Conservation (phyloP, 495 filamentous ascomycete genomes). For the Chaetomidium leptoderma region DNA sequence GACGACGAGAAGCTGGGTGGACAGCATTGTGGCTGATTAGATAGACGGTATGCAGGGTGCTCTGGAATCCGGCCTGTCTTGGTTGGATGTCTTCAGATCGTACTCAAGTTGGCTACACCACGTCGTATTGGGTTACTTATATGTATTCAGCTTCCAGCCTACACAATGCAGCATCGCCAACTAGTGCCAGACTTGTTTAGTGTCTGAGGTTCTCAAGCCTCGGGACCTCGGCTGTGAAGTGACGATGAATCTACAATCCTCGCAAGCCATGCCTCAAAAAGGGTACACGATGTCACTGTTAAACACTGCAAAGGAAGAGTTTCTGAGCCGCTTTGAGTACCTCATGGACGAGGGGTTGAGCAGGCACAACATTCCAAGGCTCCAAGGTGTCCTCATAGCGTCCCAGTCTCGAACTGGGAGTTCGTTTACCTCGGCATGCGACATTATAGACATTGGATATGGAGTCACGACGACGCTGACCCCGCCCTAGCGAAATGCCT, state of each 20-base stretch:
- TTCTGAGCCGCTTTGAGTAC: too few relatives aligned
- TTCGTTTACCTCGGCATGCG: not conserved
- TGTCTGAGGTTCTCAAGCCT: not conserved
- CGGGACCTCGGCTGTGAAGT: conserved; percentile 1
- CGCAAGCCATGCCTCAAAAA: conserved; percentile 1
- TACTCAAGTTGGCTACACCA: not conserved
- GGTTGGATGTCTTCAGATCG: too few relatives aligned
- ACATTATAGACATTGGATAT: too few relatives aligned
- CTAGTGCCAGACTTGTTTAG: not conserved
- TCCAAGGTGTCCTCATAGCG: not conserved
- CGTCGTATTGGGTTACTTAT: not conserved
- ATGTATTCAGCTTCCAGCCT: not conserved
- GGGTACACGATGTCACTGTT: not conserved
- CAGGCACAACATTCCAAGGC: not conserved
- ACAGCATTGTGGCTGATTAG: not conserved
- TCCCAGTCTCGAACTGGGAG: not conserved
- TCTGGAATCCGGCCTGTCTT: not conserved
- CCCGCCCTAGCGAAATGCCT: too few relatives aligned
- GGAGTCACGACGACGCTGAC: too few relatives aligned
- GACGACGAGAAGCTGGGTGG: not conserved
- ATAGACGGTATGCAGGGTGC: not conserved
- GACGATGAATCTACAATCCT: not conserved
- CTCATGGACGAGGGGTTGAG: not conserved
- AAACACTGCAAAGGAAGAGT: not conserved
- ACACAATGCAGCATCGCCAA: not conserved